Percentiles rank a stretch among this genome's conserved stretches.
Conservation (phyloP, 805 yeast genomes). For the Yarrowia bubula region DNA sequence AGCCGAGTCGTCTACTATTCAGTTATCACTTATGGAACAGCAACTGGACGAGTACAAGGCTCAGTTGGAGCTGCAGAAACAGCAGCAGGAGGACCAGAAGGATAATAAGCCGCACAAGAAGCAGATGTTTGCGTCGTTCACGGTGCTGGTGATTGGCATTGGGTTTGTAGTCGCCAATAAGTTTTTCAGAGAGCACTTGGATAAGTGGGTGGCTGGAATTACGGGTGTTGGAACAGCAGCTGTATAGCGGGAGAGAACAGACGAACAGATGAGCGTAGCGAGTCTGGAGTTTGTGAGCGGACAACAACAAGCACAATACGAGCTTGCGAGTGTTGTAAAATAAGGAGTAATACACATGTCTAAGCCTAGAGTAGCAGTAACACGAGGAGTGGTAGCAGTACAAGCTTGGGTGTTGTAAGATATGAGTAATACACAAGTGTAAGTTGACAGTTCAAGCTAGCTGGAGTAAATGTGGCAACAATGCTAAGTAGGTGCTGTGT, state of each 20-base stretch:
- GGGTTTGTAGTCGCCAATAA: constrained; percentile 15
- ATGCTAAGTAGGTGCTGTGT: too few relatives aligned
- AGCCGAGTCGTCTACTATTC: constrained; percentile 5
- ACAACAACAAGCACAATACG: too few relatives aligned
- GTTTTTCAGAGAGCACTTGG: constrained; percentile 24
- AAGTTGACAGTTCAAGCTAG: too few relatives aligned
- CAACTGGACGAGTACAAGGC: constrained; percentile 3
- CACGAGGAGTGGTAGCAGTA: too few relatives aligned
- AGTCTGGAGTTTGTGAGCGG: too few relatives aligned
- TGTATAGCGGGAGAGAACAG: not conserved
- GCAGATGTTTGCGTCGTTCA: not conserved
- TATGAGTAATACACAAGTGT: not conserved
- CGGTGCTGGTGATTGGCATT: constrained; percentile 7
- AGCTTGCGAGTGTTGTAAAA: too few relatives aligned
- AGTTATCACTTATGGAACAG: constrained; percentile 16
- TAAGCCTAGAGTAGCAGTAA: too few relatives aligned
- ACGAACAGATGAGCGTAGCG: too few relatives aligned
- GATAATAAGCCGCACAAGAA: constrained; percentile 15
- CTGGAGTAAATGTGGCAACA: too few relatives aligned
- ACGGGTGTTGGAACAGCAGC: constrained; percentile 3
- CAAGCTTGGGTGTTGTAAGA: too few relatives aligned
- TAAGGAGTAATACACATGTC: too few relatives aligned
- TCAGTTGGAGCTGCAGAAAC: not conserved
- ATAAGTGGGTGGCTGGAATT: constrained; percentile 5
- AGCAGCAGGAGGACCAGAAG: constrained; percentile 3